A percentile compares a stretch with the other conserved stretches of the same genome.
phyloP scores from a whole-genome alignment of 306 rosid species.

The Quercus ilex region DNA sequence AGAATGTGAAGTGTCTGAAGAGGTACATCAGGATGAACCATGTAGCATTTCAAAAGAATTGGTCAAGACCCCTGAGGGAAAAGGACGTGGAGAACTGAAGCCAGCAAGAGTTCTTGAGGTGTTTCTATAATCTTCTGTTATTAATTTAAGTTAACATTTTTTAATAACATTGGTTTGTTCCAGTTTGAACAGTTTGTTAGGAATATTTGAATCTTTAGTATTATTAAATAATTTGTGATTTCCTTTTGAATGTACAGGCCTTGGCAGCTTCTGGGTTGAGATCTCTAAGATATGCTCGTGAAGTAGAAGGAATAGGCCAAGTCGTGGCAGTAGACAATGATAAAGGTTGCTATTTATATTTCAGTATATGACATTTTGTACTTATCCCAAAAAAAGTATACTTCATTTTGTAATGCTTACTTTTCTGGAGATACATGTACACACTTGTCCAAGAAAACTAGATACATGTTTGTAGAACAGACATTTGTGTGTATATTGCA shows the following conservation, averaged over 20 bases:
- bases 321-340: constrained; percentile 97
- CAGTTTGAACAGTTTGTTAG: neutral
- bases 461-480: neutral
- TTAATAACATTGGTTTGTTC: neutral
- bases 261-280: constrained; percentile 97
- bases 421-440: neutral
- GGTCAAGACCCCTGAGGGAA: constrained; percentile 48
- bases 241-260: constrained; percentile 50
- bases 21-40: constrained; percentile 44
- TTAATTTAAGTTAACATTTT: neutral
- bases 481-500: neutral
- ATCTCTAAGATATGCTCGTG: constrained; percentile 94
- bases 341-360: constrained; percentile 48
- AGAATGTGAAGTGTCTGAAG: constrained; percentile 41
- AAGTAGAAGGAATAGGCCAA: constrained; percentile 85
- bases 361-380: neutral
- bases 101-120: constrained; percentile 96
- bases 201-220: neutral
- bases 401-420: neutral
- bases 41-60: constrained; percentile 41
- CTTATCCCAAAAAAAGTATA: neutral
- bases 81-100: constrained; percentile 49
- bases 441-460: neutral
- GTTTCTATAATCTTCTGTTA: neutral
- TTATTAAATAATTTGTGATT: neutral